A percentile compares a stretch with the other conserved stretches of the same genome.
Conservation (phyloP, 225 moss, liverwort and hornwort genomes). For the Bryum argenteum region DNA sequence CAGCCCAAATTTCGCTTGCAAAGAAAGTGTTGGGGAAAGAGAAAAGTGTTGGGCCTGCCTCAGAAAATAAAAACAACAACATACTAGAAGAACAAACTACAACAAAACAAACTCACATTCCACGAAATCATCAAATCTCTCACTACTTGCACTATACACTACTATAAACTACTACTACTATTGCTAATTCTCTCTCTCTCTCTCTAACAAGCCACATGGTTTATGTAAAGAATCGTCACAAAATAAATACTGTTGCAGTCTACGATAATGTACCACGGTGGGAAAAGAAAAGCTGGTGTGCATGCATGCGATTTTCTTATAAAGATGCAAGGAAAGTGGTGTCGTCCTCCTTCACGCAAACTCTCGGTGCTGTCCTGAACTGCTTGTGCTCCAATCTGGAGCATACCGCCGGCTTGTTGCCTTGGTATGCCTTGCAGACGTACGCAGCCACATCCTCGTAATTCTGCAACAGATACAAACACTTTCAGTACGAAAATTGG, state of each 20-base stretch:
- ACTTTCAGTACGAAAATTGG: too few species aligned
- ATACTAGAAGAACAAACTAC: too few species aligned
- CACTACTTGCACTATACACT: conserved; percentile 46
- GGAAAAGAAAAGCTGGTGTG: neutral
- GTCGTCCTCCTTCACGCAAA: conserved; percentile 34
- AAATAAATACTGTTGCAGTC: neutral
- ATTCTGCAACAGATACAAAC: conserved; percentile 31
- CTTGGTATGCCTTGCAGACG: conserved; percentile 62
- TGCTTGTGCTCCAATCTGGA: conserved; percentile 38
- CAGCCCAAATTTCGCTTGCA: conserved; percentile 33
- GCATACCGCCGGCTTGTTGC: conserved; percentile 59
- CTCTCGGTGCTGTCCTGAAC: conserved; percentile 9
- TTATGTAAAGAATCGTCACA: conserved; percentile 46
- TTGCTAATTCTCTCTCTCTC: conserved; percentile 13
- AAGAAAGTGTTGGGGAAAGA: conserved; percentile 33
- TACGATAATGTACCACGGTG: conserved; percentile 25
- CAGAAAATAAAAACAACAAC: too few species aligned
- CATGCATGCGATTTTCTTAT: conserved; percentile 12
- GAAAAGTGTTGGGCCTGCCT: conserved; percentile 47
- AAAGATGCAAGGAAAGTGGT: conserved; percentile 1
- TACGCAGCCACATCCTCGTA: conserved; percentile 55
- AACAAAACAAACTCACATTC: conserved; percentile 38
- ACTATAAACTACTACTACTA: conserved; percentile 2
- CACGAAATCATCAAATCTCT: conserved; percentile 42
- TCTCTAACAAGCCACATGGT: conserved; percentile 31